Base-by-base conservation (phyloP, 805 yeast species). In the Clavispora santaluciae region DNA sequence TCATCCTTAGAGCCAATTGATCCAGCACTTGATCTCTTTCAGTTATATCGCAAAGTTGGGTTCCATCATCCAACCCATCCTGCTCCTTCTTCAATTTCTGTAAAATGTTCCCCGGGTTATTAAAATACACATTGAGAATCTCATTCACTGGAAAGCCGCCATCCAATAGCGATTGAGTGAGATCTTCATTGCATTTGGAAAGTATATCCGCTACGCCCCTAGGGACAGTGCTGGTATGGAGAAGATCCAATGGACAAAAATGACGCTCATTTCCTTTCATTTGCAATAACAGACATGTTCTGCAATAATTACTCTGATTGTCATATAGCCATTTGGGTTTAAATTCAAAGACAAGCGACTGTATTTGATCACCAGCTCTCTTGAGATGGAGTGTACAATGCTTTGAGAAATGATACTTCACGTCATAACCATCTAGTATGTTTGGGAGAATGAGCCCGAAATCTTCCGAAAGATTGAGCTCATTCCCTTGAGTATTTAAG, bases 371-470 rank as follows among this genome's bases (percentile, higher is more conserved):
- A 12, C 12, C n/a, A 6, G n/a, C 9, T 12, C 9, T 9, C 12
- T 16, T 28, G 31, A 28, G 15, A 12, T 28, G 31, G 20, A 28
- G 31, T 16, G 31, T 66, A 44, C 63, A 66, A 43, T 68, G 60
- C 25, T 70, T 70, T 22, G 68, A 66, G 13, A 62, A 51, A 8
- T 38, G 42, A 5, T 58, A 51, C 25, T 58, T 51, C 15, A 51
- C 40, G 21, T 63, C 64, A 17, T 61, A 50, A 1, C 64, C 63
- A 31, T 62, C 61, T 7, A 72, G 40, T 6, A 72, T 55, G 46
- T 72, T 69, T 2, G 75, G 73, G 33, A 72, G 57, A 16, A 74
- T 46, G 8, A 74, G 51, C 2, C 76, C 79, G 46, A 59, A 65
- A 2, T 66, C 56, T 46, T 74, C 79, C 18, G 62, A 59, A 2